Base-by-base conservation (phyloP, 768 basidiomycete species). In the Auriscalpium vulgare region DNA sequence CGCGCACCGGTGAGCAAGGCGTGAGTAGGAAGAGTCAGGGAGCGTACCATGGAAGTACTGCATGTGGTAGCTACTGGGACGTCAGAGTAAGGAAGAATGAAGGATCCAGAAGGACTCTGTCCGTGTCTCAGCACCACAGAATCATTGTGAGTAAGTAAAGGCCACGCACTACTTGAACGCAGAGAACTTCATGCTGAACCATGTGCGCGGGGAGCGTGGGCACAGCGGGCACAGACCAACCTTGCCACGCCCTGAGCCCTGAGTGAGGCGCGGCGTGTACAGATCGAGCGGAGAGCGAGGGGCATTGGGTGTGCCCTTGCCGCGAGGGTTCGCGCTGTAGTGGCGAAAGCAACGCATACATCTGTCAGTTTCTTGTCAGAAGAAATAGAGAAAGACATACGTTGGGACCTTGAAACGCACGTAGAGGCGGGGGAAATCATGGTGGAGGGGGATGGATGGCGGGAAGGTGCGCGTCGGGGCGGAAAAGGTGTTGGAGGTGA, bases 151-250 rank as follows among this genome's bases (percentile, higher is more conserved):
- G 29, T 5, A 23, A 36, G 29, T 5, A 23, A 29, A 44, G 17
- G 29, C 10, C 21, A 75, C 79, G 14, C 56, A 84, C 86, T 73
- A 89, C 88, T 91, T 90, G 74, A 83, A 90, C 17, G 88, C 88
- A 13, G 84, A 87, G 64, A 86, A 84, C 62, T 90, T 90, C 80
- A 83, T 89, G 2, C 82, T 79, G 37, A 89, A 68, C 89, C 90
- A 91, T 40, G 76, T 75, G 62, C 79, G 81, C 3, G 79, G 79
- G 54, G 78, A 78, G 0, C 88, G 89, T 1, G 87, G 87, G 9
- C 90, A 92, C 50, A 91, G 78, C 0, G 90, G 90, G 62, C 90
- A 92, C 37, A 90, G 66, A 2, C 88, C 90, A 0, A 84, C 78
- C 69, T 91, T 91, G 3, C 79, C 77, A 1, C 71, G 66, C 6